Evolutionary conservation across 345 rosid species (phyloP).

Genomic region (Euphorbia peplus): DNA sequence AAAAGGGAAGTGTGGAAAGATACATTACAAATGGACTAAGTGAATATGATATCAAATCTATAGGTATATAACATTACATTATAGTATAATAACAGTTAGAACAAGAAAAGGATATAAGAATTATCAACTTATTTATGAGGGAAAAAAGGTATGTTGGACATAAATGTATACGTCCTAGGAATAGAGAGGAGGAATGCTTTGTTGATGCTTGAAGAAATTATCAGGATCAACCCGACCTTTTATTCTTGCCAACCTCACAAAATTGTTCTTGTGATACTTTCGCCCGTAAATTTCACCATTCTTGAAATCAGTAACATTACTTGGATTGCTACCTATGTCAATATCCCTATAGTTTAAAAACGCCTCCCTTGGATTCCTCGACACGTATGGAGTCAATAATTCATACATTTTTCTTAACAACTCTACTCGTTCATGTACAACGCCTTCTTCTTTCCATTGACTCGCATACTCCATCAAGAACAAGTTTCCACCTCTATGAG

Average conservation of each 20-base stretch:
- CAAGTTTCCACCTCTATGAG: conserved; percentile 53
- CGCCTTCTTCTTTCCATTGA: conserved; percentile 36
- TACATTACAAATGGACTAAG: too few relatives aligned
- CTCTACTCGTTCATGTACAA: conserved; percentile 22
- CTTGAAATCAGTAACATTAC: conserved; percentile 24
- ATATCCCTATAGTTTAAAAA: conserved; percentile 61
- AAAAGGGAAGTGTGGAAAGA: too few relatives aligned
- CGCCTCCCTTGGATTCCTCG: conserved; percentile 45
- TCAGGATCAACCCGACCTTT: too few relatives aligned
- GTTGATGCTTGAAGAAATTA: conserved; percentile 24
- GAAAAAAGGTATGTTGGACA: too few relatives aligned
- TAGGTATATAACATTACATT: too few relatives aligned
- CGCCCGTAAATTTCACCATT: conserved; percentile 46
- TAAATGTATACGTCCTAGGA: too few relatives aligned
- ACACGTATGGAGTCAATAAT: conserved; percentile 46
- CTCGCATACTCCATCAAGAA: conserved; percentile 40
- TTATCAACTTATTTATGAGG: too few relatives aligned
- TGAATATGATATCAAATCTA: too few relatives aligned
- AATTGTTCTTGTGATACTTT: conserved; percentile 31
- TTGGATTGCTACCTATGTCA: conserved; percentile 49
- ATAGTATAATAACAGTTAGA: too few relatives aligned
- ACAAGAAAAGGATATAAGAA: too few relatives aligned
- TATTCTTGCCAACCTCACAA: conserved; percentile 10
- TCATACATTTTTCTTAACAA: conserved; percentile 41
- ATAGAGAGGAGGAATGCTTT: conserved; percentile 16